Percentiles rank a stretch among this genome's conserved stretches.
phyloP scores from a whole-genome alignment of 2,329 filamentous ascomycete species.

The Sordariomycetes sp. region DNA sequence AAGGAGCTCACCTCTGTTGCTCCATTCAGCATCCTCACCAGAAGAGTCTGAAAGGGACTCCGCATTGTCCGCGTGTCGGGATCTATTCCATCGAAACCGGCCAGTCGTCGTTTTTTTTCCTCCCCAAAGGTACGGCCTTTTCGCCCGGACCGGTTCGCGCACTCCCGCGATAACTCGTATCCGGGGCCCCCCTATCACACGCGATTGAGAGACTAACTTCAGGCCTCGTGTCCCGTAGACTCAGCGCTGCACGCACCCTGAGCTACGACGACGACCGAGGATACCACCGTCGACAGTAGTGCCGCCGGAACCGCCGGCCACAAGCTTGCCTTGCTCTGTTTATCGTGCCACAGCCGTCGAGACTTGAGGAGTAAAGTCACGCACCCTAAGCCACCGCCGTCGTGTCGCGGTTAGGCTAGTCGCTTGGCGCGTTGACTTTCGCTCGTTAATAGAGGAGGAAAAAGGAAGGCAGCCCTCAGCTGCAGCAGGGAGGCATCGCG shows the following conservation, averaged over 20 bases:
- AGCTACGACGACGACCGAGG: neutral
- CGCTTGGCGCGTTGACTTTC: neutral
- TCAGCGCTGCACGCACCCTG: neutral
- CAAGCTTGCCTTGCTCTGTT: neutral
- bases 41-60: neutral
- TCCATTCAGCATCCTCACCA: neutral
- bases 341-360: neutral
- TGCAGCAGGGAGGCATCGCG: neutral
- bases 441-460: neutral
- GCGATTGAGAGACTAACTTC: neutral
- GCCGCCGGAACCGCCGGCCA: neutral
- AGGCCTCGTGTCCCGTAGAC: neutral
- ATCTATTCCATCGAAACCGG: neutral
- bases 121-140: neutral
- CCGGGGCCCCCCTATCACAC: neutral
- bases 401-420: neutral
- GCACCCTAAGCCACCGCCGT: neutral
- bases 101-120: neutral
- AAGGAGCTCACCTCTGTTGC: neutral
- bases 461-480: neutral
- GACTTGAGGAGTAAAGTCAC: neutral
- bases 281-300: neutral
- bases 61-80: neutral
- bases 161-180: neutral
- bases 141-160: neutral